phyloP scores from a whole-genome alignment of 2,329 filamentous ascomycete species.

The Botryosphaeria agaves region DNA sequence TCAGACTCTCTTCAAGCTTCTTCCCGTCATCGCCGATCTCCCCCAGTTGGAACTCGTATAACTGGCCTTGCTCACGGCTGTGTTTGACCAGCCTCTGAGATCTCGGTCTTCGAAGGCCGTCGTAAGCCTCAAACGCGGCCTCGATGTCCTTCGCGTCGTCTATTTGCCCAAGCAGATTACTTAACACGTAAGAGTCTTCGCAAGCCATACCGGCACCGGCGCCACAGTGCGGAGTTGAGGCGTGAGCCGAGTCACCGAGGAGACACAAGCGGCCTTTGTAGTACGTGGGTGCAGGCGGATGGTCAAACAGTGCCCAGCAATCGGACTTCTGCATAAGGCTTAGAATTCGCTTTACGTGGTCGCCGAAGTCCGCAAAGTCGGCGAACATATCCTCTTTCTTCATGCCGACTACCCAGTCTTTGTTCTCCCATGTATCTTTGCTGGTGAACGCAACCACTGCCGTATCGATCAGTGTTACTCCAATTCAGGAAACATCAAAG shows the following conservation, averaged over 20 bases:
- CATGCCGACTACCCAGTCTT: slow-evolving; percentile 22
- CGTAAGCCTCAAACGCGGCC: slow-evolving; percentile 20
- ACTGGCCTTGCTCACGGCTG: slow-evolving; percentile 19
- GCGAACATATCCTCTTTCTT: slow-evolving; percentile 21
- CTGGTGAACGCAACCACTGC: slow-evolving; percentile 29
- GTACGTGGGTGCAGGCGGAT: slow-evolving; percentile 24
- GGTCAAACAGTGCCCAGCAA: slow-evolving; percentile 31
- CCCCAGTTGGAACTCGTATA: slow-evolving; percentile 21
- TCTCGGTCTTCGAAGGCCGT: slow-evolving; percentile 19
- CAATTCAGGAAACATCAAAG: no score
- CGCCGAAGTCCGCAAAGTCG: slow-evolving; percentile 26
- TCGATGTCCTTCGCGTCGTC: slow-evolving; percentile 9
- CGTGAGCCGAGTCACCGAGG: slow-evolving; percentile 40
- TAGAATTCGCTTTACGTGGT: slow-evolving; percentile 18
- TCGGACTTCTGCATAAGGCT: slow-evolving; percentile 28
- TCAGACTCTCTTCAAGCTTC: slow-evolving; percentile 13
- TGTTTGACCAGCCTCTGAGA: slow-evolving; percentile 21
- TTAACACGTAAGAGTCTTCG: slow-evolving; percentile 34
- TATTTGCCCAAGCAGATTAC: slow-evolving; percentile 16
- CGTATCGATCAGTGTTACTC: not conserved
- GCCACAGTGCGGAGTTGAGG: slow-evolving; percentile 36
- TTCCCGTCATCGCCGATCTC: slow-evolving; percentile 17
- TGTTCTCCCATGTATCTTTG: slow-evolving; percentile 23
- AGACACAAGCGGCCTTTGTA: slow-evolving; percentile 21
- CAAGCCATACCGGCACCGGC: slow-evolving; percentile 39